phyloP scores from a whole-genome alignment of 306 rosid species.

The Glycine latifolia region DNA sequence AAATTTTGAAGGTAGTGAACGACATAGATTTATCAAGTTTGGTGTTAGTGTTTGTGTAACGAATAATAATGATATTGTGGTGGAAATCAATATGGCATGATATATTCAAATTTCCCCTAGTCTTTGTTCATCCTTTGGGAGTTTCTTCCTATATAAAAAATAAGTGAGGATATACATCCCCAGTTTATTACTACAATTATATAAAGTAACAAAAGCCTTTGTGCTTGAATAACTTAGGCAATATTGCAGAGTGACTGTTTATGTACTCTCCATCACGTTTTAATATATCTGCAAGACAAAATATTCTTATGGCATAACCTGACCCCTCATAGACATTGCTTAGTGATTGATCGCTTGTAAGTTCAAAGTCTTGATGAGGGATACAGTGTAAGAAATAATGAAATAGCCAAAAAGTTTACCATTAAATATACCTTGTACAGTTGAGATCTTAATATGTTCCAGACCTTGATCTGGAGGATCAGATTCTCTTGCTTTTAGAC shows the following conservation, averaged over 20 bases:
- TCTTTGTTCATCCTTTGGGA: not conserved
- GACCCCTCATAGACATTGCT: not conserved
- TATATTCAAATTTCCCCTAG: not conserved
- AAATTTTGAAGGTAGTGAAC: slow-evolving; percentile 19
- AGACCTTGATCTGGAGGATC: slow-evolving; percentile 42
- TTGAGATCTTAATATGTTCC: slow-evolving; percentile 30
- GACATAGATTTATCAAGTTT: not conserved
- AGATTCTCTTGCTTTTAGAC: slow-evolving; percentile 38
- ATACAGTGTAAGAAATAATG: slow-evolving; percentile 10
- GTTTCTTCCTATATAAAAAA: not conserved
- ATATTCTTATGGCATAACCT: not conserved
- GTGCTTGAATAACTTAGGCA: not conserved
- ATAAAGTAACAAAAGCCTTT: slow-evolving; percentile 17
- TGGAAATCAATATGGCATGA: not conserved
- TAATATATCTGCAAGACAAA: not conserved
- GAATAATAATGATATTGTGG: too few relatives aligned
- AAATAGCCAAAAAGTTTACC: not conserved
- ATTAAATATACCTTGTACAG: slow-evolving; percentile 49
- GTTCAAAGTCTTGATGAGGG: not conserved
- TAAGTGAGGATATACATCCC: not conserved
- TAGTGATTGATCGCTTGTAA: slow-evolving; percentile 11
- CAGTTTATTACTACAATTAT: not conserved
- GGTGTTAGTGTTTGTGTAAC: too few relatives aligned
- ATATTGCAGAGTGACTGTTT: too few relatives aligned
- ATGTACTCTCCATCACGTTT: not conserved